phyloP scores from a whole-genome alignment of 2,329 filamentous ascomycete species.

The Colletotrichum viniferum region DNA sequence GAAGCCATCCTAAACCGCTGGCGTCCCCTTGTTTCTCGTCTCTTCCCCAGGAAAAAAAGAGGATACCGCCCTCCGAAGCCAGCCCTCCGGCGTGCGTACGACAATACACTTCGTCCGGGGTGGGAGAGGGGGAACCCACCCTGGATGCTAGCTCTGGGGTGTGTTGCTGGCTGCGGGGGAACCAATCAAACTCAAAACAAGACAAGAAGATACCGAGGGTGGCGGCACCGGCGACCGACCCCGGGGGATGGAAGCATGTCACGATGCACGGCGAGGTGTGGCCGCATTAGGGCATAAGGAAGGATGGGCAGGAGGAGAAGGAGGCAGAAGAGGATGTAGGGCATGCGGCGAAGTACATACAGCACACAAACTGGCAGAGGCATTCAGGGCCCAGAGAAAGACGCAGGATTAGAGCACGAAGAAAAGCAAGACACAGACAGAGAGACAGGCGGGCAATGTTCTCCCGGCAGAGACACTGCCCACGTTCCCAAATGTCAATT shows the following conservation, averaged over 20 bases:
- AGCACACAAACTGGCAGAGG: neutral
- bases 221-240: neutral
- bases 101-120: neutral
- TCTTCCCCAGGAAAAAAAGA: conserved; percentile 14
- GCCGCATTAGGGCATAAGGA: neutral
- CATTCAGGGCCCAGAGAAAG: neutral
- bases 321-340: neutral
- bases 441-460: neutral
- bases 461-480: neutral
- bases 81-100: neutral
- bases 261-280: neutral
- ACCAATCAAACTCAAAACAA: conserved; percentile 13
- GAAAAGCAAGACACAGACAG: neutral
- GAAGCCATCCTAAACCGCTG: conserved; percentile 4
- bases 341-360: neutral
- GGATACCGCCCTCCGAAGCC: neutral
- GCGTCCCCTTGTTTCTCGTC: neutral
- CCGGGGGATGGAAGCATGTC: neutral
- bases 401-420: neutral
- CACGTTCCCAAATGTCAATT: neutral
- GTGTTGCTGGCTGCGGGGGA: conserved; percentile 6
- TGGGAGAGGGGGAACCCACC: neutral
- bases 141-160: neutral
- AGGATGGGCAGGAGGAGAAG: neutral
- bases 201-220: conserved; percentile 18